phyloP scores from a whole-genome alignment of 192 early-diverging fungal species.

The Rhizophagus clarus region DNA sequence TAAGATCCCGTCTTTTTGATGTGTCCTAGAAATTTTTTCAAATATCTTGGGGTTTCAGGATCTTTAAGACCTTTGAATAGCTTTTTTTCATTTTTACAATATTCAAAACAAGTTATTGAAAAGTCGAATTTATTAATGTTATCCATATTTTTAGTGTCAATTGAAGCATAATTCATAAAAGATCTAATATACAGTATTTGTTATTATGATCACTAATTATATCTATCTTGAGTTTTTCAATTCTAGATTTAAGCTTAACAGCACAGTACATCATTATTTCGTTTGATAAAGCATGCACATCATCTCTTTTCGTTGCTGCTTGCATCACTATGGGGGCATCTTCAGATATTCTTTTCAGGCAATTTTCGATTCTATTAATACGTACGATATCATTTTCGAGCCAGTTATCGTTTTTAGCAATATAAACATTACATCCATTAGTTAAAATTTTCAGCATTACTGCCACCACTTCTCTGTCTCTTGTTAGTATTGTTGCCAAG shows the following conservation, averaged over 20 bases:
- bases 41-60: not conserved
- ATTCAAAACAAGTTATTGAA: not conserved
- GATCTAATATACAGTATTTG: not conserved
- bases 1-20: not conserved
- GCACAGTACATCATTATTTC: not conserved
- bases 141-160: not conserved
- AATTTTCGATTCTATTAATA: not conserved
- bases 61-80: not conserved
- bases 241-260: not conserved
- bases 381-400: not conserved
- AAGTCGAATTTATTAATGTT: not conserved
- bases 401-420: not conserved
- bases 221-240: not conserved
- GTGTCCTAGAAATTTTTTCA: not conserved
- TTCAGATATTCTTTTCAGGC: not conserved
- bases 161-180: not conserved
- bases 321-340: not conserved
- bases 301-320: not conserved
- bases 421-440: not conserved
- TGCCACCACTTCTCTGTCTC: not conserved
- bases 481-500: not conserved
- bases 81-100: not conserved
- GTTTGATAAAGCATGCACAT: not conserved
- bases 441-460: not conserved
- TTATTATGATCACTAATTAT: not conserved